Evolutionary conservation across 495 filamentous ascomycete genomes (phyloP).

Genomic region (Rostrohypoxylon terebratum): DNA sequence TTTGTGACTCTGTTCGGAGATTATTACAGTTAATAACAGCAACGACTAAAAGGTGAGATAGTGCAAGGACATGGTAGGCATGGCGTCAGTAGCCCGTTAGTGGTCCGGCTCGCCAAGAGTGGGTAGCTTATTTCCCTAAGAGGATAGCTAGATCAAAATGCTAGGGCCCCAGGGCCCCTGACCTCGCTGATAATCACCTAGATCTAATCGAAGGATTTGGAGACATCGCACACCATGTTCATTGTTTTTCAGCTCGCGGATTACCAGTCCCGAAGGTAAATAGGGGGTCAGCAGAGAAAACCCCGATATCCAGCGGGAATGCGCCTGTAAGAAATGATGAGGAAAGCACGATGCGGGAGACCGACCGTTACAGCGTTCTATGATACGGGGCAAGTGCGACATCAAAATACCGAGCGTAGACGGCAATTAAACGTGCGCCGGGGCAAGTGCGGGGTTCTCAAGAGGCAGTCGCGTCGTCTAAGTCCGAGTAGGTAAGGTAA

Average conservation of each 20-base stretch:
- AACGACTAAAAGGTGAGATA: slow-evolving; percentile 11
- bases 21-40: background rate
- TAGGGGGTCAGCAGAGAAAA: background rate
- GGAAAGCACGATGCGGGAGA: slow-evolving; percentile 4
- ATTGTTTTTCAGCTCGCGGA: background rate
- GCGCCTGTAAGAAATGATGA: background rate
- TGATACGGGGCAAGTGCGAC: slow-evolving; percentile 1
- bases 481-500: background rate
- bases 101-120: slow-evolving; percentile 9
- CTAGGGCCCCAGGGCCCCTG: background rate
- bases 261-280: background rate
- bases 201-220: slow-evolving; percentile 8
- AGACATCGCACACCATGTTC: background rate
- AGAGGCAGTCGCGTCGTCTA: background rate
- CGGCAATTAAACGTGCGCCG: background rate
- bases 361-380: background rate
- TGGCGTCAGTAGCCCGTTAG: slow-evolving; percentile 25
- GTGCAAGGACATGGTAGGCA: slow-evolving; percentile 32
- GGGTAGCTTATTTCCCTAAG: slow-evolving; percentile 19
- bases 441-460: slow-evolving; percentile 8
- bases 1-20: slow-evolving; percentile 3
- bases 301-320: background rate
- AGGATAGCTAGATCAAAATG: slow-evolving; percentile 13
- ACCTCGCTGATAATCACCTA: background rate
- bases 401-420: background rate